Conservation (phyloP, 257 asterid species). For the Scutellaria minor region DNA sequence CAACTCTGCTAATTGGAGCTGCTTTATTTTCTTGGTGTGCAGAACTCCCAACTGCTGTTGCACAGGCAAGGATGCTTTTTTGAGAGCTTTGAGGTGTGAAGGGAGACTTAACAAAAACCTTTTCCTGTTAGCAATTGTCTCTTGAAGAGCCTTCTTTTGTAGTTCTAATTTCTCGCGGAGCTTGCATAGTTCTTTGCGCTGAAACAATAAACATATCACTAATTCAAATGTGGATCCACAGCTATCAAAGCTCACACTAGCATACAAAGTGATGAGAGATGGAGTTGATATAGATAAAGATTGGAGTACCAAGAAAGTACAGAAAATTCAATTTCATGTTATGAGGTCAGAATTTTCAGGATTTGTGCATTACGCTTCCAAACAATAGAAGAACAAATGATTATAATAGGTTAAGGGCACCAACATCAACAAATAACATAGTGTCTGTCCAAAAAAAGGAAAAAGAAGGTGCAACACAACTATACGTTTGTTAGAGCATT, state of each 20-base stretch:
- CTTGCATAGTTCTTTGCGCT: slow-evolving; percentile 93
- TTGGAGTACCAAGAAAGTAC: background rate
- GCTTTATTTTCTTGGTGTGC: slow-evolving; percentile 87
- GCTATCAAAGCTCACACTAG: slow-evolving; percentile 28
- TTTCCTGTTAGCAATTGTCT: slow-evolving; percentile 82
- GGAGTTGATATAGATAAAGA: slow-evolving; percentile 2
- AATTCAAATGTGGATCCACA: slow-evolving; percentile 24
- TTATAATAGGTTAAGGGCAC: background rate
- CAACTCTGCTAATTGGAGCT: slow-evolving; percentile 89
- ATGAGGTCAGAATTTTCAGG: background rate
- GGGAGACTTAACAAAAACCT: slow-evolving; percentile 93
- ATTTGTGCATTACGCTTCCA: slow-evolving; percentile 14
- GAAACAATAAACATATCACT: slow-evolving; percentile 40
- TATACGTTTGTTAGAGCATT: slow-evolving; percentile 3
- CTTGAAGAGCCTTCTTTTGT: slow-evolving; percentile 84
- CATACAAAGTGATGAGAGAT: slow-evolving; percentile 9
- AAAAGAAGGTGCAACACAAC: background rate
- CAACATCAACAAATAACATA: background rate
- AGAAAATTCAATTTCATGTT: slow-evolving; percentile 3
- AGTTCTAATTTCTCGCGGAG: slow-evolving; percentile 82
- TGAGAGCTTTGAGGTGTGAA: slow-evolving; percentile 93
- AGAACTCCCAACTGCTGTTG: slow-evolving; percentile 83
- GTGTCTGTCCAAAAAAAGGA: background rate
- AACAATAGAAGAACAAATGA: background rate
- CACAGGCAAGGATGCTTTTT: slow-evolving; percentile 94